Evolutionary conservation across 306 rosid species (phyloP), one percentile per base, ranked within the genome.

Genomic region (Lathyrus oleraceus): DNA sequence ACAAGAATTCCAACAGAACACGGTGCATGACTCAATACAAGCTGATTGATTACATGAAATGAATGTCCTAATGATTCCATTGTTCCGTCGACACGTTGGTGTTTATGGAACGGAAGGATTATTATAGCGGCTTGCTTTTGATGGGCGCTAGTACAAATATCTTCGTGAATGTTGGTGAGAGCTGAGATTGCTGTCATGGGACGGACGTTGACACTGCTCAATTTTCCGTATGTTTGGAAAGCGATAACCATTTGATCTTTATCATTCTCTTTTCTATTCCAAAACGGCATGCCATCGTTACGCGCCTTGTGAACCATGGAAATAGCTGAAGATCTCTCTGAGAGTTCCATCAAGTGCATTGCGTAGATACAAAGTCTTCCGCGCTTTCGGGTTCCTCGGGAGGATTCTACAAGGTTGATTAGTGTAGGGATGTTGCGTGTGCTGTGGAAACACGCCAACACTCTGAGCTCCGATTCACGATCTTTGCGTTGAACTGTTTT

Each of bases 311-410:
- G 92, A 35, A 81, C 92, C 92, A 89, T 89, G 8, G 90, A 57
- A 65, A 89, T 89, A 2, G 96, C 96, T 4, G 96, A 89, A 36
- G 96, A 80, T 64, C 96, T 73, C 70, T 89, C 96, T 0, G 96
- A 87, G 36, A 89, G 88, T 25, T 87, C 96, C 92, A 89, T 89
- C 42, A 89, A 72, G 65, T 89, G 96, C 92, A 87, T 87, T 62
- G 96, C 90, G 20, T 89, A 89, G 23, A 87, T 61, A n/a, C 86
- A 87, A 0, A 89, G 88, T 17, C 76, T 83, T 10, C 88, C 96
- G 2, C 61, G 15, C 74, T 79, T 86, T 48, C 72, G 54, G 3
- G 75, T 87, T 14, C 92, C 96, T 0, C 92, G 83, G 2, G 92
- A 86, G 0, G 83, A 85, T 71, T 89, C 96, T 9, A 85, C 59